Base-by-base conservation (phyloP, 2,329 filamentous ascomycete species). In the Scytalidium sp. region DNA sequence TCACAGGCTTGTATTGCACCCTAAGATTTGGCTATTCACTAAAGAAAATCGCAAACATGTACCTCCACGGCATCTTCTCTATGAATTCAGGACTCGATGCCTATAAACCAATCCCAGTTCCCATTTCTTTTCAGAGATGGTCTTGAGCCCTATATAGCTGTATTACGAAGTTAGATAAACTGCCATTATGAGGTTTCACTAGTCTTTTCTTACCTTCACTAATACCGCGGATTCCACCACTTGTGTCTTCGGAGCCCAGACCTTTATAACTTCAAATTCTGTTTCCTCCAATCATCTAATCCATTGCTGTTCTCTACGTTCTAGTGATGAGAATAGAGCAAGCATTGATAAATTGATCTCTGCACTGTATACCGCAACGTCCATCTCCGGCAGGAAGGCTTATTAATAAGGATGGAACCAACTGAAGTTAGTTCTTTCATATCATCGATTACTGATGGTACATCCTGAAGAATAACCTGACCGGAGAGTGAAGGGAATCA, bases 361-460 rank as follows among this genome's bases (percentile, higher is more conserved):
- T 17, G 64, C 60, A 51, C 58, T 60, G 3, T 58, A 51, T 1
- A 71, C 63, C 19, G n/a, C 17, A 4, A 49, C 50, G 1, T 62
- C 63, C 1, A 51, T 62, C 7, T 69, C 64, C 3, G 70, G 68
- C 13, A 75, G 57, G 1, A 71, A 59, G 45, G 66, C 40, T 76
- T 73, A 25, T 71, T 68, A 36, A 78, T 64, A 15, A 78, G 55
- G n/a, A n/a, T n/a, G n/a, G n/a, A n/a, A n/a, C n/a, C n/a, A n/a
- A n/a, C n/a, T n/a, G n/a, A 22, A 20, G 41, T 22, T 4, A 53
- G 36, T 11, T 54, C 29, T 17, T 41, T 42, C 15, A 50, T 49
- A 13, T 48, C 23, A 13, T 44, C 36, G 11, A 56, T 51, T 21
- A 49, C 47, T 6, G 29, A 6, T 1, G 49, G 49, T 3, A 51